phyloP scores from a whole-genome alignment of 805 yeast genomes.

The Kregervanrija delftensis region DNA sequence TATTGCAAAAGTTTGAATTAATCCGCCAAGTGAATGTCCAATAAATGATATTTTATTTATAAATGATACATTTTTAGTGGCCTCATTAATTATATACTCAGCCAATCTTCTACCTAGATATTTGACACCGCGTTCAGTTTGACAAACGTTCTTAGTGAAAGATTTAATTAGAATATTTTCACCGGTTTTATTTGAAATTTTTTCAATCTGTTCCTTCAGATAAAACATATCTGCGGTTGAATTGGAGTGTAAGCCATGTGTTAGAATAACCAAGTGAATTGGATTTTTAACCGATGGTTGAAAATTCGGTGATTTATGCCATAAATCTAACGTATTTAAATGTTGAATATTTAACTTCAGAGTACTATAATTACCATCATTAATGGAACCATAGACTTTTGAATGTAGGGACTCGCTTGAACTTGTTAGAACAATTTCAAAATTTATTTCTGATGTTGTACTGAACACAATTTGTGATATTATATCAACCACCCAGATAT shows the following conservation, averaged over 20 bases:
- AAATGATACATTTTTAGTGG: constrained; percentile 30
- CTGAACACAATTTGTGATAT: constrained; percentile 74
- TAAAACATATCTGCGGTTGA: constrained; percentile 86
- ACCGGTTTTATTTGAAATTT: constrained; percentile 31
- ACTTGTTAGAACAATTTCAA: constrained; percentile 50
- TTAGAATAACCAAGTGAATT: constrained; percentile 74
- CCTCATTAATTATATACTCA: constrained; percentile 54
- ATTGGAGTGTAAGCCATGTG: constrained; percentile 92
- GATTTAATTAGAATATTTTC: constrained; percentile 79
- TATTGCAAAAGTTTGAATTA: constrained; percentile 84
- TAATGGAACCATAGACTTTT: constrained; percentile 22
- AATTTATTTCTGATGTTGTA: constrained; percentile 59
- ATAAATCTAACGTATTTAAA: constrained; percentile 59
- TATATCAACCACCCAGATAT: constrained; percentile 77
- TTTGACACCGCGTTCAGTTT: constrained; percentile 83
- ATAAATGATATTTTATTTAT: constrained; percentile 72
- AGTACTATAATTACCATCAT: constrained; percentile 11
- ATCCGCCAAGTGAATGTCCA: constrained; percentile 93
- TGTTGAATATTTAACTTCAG: constrained; percentile 37
- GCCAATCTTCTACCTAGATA: constrained; percentile 80
- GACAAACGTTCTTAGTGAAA: constrained; percentile 74
- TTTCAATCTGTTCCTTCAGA: constrained; percentile 72
- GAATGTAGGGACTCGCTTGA: constrained; percentile 32
- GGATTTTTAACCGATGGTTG: constrained; percentile 36
- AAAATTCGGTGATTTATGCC: constrained; percentile 60